phyloP scores from a whole-genome alignment of 768 basidiomycete species.

The Steccherinum ochraceum region DNA sequence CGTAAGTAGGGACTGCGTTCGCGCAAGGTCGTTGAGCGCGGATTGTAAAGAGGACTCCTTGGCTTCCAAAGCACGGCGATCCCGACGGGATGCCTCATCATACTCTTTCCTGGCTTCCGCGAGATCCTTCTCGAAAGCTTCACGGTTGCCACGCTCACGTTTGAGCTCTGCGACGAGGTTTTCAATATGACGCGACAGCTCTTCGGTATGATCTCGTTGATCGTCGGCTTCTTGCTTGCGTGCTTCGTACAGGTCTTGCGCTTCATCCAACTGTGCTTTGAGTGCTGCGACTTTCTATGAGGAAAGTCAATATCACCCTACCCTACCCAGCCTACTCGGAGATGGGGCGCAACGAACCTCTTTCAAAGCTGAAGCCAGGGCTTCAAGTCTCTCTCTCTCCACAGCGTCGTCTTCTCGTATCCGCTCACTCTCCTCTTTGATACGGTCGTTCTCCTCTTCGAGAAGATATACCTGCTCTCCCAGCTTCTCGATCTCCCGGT shows the following conservation, averaged over 20 bases:
- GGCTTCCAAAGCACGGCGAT: slow-evolving; percentile 59
- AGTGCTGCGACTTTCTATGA: slow-evolving; percentile 60
- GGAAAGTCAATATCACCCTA: not conserved
- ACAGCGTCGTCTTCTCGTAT: slow-evolving; percentile 65
- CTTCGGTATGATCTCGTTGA: slow-evolving; percentile 68
- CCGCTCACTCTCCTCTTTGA: slow-evolving; percentile 65
- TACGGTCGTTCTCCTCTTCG: slow-evolving; percentile 79
- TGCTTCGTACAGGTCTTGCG: slow-evolving; percentile 58
- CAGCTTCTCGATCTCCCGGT: slow-evolving; percentile 73
- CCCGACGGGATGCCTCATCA: slow-evolving; percentile 52
- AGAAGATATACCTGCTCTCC: slow-evolving; percentile 73
- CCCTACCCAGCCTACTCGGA: not conserved
- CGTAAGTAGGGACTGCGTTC: slow-evolving; percentile 54
- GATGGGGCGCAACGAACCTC: slow-evolving; percentile 45
- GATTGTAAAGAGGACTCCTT: slow-evolving; percentile 65
- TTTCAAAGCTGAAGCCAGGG: slow-evolving; percentile 66
- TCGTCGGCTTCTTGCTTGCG: slow-evolving; percentile 58
- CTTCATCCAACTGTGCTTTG: slow-evolving; percentile 62
- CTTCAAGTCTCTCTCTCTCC: slow-evolving; percentile 66
- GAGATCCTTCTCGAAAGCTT: slow-evolving; percentile 47
- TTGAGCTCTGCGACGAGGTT: slow-evolving; percentile 61
- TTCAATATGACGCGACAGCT: slow-evolving; percentile 68
- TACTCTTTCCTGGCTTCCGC: slow-evolving; percentile 54
- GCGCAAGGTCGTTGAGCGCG: slow-evolving; percentile 55
- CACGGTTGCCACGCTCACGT: slow-evolving; percentile 49